Base-by-base conservation (phyloP, 495 filamentous ascomycete species). In the Podospora tetraspora region DNA sequence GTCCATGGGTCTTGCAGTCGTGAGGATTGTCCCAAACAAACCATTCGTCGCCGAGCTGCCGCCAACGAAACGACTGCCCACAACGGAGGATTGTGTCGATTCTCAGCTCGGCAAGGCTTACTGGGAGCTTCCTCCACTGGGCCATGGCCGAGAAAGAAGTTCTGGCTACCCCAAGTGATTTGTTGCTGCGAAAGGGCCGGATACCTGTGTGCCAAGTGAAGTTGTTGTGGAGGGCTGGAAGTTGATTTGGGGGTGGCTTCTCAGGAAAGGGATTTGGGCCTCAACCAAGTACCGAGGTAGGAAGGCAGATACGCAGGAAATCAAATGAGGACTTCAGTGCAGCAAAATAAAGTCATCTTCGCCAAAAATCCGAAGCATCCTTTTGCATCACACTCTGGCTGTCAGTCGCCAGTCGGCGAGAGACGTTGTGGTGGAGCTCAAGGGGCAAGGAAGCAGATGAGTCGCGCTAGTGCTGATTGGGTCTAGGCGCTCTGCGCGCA, bases 41-140 rank as follows among this genome's bases (percentile, higher is more conserved):
- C 95, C 96, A 99, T 86, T 95, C 90, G 72, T 92, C 86, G 21
- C 85, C 84, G 62, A 92, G 85, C 69, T 92, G 91, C 60, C 90
- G 91, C 95, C 95, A 99, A 82, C 95, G 84, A 75, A 97, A 97
- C 3, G 93, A 94, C 74, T 97, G 94, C 22, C 94, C 94, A 75
- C 93, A 97, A 62, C 92, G 88, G 19, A 97, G 81, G 0, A 92
- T 96, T 0, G 94, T 97, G 73, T 96, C 91, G 66, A 97, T 90
- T 70, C 92, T 96, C 30, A 97, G 85, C 75, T 97, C 94, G 29
- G 86, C 83, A 27, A 96, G 80, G 69, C 84, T 91, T 59, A 97
- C 79, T 52, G 93, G 91, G 66, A 97, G 83, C 80, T 91, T 93
- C 59, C 85, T 85, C 92, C 93, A 97, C 70, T 91, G 89, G 21